Conservation (phyloP, 768 basidiomycete genomes). For the Kwoniella pini region DNA sequence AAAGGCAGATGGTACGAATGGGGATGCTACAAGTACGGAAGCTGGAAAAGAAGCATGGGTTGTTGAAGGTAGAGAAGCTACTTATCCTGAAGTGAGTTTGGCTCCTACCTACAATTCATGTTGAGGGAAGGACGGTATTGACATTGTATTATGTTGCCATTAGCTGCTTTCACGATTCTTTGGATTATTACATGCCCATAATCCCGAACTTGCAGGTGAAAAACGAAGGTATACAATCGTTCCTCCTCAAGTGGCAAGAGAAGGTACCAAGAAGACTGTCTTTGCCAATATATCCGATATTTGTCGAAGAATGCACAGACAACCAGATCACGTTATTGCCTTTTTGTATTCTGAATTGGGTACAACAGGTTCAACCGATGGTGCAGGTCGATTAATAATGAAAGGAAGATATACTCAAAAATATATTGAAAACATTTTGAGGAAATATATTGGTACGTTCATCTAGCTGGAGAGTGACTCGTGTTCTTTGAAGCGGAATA, state of each 20-base stretch:
- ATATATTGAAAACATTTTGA: constrained; percentile 93
- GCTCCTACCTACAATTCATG: neutral
- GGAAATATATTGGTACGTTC: constrained; percentile 87
- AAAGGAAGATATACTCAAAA: constrained; percentile 98
- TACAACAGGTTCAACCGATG: constrained; percentile 94
- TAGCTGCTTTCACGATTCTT: constrained; percentile 94
- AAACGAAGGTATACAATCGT: constrained; percentile 93
- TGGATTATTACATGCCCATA: constrained; percentile 83
- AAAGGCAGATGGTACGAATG: constrained; percentile 53
- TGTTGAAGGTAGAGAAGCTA: constrained; percentile 88
- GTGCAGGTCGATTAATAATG: constrained; percentile 87
- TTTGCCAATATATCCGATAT: constrained; percentile 97
- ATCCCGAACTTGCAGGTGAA: constrained; percentile 83
- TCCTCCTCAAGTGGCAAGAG: constrained; percentile 87
- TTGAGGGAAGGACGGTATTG: neutral
- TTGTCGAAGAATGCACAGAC: constrained; percentile 96
- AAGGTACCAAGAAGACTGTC: constrained; percentile 96
- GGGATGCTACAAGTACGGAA: constrained; percentile 63
- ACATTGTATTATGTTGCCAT: neutral
- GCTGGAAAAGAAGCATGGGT: constrained; percentile 69
- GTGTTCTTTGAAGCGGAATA: neutral
- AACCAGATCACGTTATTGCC: constrained; percentile 96
- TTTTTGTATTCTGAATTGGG: constrained; percentile 98
- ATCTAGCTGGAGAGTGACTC: neutral
- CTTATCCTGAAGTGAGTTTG: constrained; percentile 78